Base-by-base conservation (phyloP, 371 early-diverging fungal genomes). In the Saksenaea vasiformis region DNA sequence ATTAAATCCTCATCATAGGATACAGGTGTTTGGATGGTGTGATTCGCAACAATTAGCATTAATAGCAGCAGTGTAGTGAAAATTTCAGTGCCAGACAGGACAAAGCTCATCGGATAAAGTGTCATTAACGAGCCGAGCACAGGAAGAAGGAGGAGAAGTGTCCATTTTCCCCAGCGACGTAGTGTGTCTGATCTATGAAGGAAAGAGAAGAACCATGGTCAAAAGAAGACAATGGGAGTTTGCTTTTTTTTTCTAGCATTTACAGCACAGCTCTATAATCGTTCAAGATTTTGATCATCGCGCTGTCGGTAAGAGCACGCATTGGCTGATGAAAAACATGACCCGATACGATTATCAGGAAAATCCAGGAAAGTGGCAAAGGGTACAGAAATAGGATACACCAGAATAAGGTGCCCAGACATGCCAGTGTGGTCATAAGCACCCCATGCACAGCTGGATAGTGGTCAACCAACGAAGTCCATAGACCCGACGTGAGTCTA, bases 231-330 rank as follows among this genome's bases (percentile, higher is more conserved):
- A 37, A 63, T 27, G 55, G 55, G 56, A 35, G 51, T 38, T 5
- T 15, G 28, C 3, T 36, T 24, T 53, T 34, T 27, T 36, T 56
- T 54, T 54, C 41, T 37, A 24, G 17, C 60, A 17, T 34, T 54
- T 72, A 74, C 78, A 78, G 67, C 39, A 74, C 38, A 0, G 67
- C 64, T 61, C 70, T 62, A 61, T 70, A 78, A 39, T 78, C 75
- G 3, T 71, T 73, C 37, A 78, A 39, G 5, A 60, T 56, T 19
- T 78, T 78, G 17, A 78, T 70, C 13, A 73, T 69, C 11, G 60
- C 66, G 38, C 66, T 70, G 57, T 74, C 61, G 15, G 73, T 62
- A 13, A 78, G 54, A 4, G 61, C 63, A 22, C 63, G 64, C 9
- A 74, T 54, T 8, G 78, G 75, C 31, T 72, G 78, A 60, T 67